Base-by-base conservation (phyloP, 2,329 filamentous ascomycete genomes). In the Talaromyces verruculosus region DNA sequence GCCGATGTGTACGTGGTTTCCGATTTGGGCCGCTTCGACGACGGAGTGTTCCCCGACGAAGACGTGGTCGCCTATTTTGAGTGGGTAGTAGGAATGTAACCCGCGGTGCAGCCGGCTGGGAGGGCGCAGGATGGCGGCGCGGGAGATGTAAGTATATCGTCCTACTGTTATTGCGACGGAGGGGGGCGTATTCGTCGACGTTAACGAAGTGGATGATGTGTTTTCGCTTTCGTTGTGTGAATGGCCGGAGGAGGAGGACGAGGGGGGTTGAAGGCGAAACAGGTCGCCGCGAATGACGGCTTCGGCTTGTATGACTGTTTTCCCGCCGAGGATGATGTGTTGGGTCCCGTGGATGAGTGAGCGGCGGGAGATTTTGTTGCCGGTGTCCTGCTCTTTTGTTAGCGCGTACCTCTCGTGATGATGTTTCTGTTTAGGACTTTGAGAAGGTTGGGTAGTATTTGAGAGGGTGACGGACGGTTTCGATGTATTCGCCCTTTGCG, bases 251-350 rank as follows among this genome's bases (percentile, higher is more conserved):
- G 53, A 57, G 10, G 47, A 60, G 6, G 30, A 33, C 8, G 30
- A 33, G 7, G 58, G n/a, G 5, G 58, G 33, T 81, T 88, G 76
- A 76, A 87, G 62, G 73, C 82, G 87, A 51, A 90, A 85, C 19
- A 99, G 87, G 75, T 99, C 95, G 53, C 94, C 95, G 58, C 95
- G 90, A 75, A 99, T 92, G 79, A 95, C 93, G 72, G 93, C 94
- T 75, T 97, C 93, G 68, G 93, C 90, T 84, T 97, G 93, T 75
- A 99, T 96, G 68, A 98, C 92, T 0, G 93, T 96, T 80, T 92
- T 96, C 69, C 95, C 95, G 71, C 93, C 95, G 1, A 99, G 90
- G 79, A 97, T 97, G 80, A 99, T 98, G 81, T 98, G 96, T 72
- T 96, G 93, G 25, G 94, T 97, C 73, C 95, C 95, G 74, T 96